phyloP scores from a whole-genome alignment of 768 basidiomycete species.

The Boletellus emodensis region DNA sequence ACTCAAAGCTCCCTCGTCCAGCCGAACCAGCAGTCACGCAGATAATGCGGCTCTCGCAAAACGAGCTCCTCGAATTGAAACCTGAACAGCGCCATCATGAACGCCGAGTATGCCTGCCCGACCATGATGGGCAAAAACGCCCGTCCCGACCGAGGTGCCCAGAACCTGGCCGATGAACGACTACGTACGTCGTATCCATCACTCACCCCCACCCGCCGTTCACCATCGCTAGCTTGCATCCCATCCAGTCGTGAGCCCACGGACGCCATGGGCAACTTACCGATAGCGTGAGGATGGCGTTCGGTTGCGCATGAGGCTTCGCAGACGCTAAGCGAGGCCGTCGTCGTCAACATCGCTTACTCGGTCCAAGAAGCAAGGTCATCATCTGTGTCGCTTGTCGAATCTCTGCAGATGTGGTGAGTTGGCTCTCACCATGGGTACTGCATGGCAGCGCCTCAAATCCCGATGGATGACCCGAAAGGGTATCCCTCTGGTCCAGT shows the following conservation, averaged over 20 bases:
- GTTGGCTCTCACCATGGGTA: too few species aligned
- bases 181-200: conserved; percentile 12
- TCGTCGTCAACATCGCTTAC: conserved; percentile 4
- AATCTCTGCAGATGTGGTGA: too few species aligned
- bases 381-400: too few species aligned
- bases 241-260: too few species aligned
- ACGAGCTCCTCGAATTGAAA: conserved; percentile 56
- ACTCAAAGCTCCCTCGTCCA: conserved; percentile 52
- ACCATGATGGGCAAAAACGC: conserved; percentile 64
- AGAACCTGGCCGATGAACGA: conserved; percentile 79
- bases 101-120: conserved; percentile 61
- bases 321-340: too few species aligned
- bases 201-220: too few species aligned
- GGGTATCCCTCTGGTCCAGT: too few species aligned
- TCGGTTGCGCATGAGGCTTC: conserved; percentile 62
- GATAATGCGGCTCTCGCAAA: conserved; percentile 62
- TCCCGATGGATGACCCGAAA: too few species aligned
- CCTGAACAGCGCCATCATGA: conserved; percentile 56
- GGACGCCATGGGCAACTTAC: conserved; percentile 33
- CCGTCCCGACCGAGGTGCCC: conserved; percentile 71
- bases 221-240: too few species aligned
- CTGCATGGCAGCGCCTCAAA: too few species aligned
- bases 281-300: conserved; percentile 70
- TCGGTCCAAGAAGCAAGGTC: neutral
- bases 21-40: conserved; percentile 52